phyloP scores from a whole-genome alignment of 148 eudicot genomes.

The Hydrangea macrophylla region DNA sequence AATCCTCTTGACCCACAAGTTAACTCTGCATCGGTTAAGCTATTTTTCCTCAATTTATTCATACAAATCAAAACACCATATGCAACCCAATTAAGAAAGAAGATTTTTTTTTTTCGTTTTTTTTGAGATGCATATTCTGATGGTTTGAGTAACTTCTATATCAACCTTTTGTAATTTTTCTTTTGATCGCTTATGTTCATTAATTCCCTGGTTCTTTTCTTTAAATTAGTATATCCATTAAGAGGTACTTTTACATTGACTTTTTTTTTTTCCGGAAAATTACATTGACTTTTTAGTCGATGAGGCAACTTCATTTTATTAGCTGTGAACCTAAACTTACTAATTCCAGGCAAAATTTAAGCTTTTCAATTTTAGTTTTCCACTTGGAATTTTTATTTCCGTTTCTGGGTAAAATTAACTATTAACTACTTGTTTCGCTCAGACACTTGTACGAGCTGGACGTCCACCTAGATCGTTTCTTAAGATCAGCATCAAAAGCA shows the following conservation, averaged over 20 bases:
- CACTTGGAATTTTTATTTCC: neutral
- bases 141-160: neutral
- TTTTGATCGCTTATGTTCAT: neutral
- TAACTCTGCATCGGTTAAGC: neutral
- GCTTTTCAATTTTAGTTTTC: neutral
- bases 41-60: neutral
- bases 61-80: neutral
- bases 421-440: slow-evolving; percentile 12
- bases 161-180: neutral
- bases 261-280: too few species aligned
- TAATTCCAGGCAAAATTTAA: neutral
- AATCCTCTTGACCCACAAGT: neutral
- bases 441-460: slow-evolving; percentile 71
- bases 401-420: neutral
- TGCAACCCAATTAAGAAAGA: neutral
- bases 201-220: neutral
- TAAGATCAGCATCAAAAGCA: slow-evolving; percentile 63
- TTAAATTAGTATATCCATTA: neutral
- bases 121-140: neutral
- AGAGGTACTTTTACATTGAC: too few species aligned
- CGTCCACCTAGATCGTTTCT: slow-evolving; percentile 65
- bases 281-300: too few species aligned
- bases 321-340: too few species aligned
- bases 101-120: too few species aligned
- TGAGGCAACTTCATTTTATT: too few species aligned